Percentiles rank a stretch among this genome's conserved stretches.
phyloP scores from a whole-genome alignment of 306 rosid genomes.

The Canavalia gladiata region DNA sequence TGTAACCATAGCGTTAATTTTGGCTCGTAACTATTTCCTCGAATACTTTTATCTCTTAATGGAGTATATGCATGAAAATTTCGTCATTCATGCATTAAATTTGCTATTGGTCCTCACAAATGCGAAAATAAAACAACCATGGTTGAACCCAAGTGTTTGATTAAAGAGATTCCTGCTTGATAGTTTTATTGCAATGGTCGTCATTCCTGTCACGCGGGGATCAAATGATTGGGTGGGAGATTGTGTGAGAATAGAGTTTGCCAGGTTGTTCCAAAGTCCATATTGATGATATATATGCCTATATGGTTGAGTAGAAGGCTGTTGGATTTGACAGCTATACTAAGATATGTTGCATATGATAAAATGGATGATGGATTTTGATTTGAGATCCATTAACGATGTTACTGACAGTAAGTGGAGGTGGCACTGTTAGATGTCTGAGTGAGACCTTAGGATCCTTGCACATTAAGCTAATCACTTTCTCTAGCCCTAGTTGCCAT shows the following conservation, averaged over 20 bases:
- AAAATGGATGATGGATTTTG: constrained; percentile 46
- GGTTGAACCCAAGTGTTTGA: not conserved
- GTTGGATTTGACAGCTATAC: not conserved
- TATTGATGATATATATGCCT: not conserved
- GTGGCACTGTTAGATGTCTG: constrained; percentile 71
- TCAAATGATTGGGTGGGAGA: too few species aligned
- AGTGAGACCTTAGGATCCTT: constrained; percentile 67
- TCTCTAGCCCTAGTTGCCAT: constrained; percentile 57
- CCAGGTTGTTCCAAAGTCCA: not conserved
- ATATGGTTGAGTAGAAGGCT: not conserved
- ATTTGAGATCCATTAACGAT: constrained; percentile 57
- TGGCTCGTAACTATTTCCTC: not conserved
- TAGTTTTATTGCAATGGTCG: not conserved
- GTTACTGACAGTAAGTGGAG: constrained; percentile 60
- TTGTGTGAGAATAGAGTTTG: too few species aligned
- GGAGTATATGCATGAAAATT: not conserved
- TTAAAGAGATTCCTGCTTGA: too few species aligned
- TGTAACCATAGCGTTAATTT: too few species aligned
- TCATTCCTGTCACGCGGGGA: too few species aligned
- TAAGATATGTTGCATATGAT: not conserved
- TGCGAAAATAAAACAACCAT: not conserved
- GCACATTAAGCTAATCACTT: constrained; percentile 70
- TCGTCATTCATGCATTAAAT: not conserved
- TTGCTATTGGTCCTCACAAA: not conserved
- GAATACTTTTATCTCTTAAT: not conserved